Base-by-base conservation (phyloP, 1,139 yeast species). In the Nakaseomyces bracarensis region DNA sequence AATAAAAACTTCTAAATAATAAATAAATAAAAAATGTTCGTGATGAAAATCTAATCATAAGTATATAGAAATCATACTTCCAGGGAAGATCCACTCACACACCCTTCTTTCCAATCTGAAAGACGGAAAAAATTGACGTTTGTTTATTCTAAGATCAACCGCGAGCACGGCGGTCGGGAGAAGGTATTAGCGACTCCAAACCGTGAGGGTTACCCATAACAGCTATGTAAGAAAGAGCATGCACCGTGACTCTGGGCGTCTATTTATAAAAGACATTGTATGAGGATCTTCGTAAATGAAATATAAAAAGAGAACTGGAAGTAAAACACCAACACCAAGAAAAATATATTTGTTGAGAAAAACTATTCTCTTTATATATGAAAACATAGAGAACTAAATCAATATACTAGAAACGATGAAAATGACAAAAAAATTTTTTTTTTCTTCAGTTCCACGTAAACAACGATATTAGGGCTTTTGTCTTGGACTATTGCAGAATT, bases 241-340 rank as follows among this genome's bases (percentile, higher is more conserved):
- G 59, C 55, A 58, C 66, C 86, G 93, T 82, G 91, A 82, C 93
- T 82, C 93, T 82, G 93, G 93, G 91, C 81, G 89, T 83, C 93
- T 81, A 73, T 66, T 52, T 58, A 47, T 53, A 51, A 75, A 79
- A 80, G 82, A 80, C 87, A 81, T 81, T 79, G 84, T 75, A 67
- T 30, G 14, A 64, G 43, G 43, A 40, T 38, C 39, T 48, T 47
- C 37, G 27, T 38, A 51, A 60, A 64, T 63, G 52, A 61, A 58
- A 27, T 7, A 10, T 26, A 33, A 10, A 21, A 26, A 29, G 25
- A 7, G n/a, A n/a, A n/a, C 25, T 22, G 25, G 10, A 22, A 22
- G 9, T 7, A 7, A 22, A 36, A 38, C 15, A 28, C 14, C 7
- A 4, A 22, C 18, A 3, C 4, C 8, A 9, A 20, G 18, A 10